A percentile compares a stretch with the other conserved stretches of the same genome.
Conservation (phyloP, 805 yeast genomes). For the Scheffersomyces coipomensis region DNA sequence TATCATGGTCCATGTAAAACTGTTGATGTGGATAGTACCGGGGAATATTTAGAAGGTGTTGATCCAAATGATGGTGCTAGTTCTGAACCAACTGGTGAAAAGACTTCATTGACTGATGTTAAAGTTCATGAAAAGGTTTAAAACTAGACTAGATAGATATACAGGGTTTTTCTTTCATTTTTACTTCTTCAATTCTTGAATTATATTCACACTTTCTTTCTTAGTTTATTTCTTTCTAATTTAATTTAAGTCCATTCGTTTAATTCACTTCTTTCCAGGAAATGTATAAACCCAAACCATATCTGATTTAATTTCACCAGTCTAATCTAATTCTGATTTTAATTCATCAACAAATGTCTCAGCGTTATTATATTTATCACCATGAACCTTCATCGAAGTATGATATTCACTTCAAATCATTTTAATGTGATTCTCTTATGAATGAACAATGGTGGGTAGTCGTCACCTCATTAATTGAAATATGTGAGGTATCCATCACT, state of each 20-base stretch:
- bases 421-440: slow-evolving; percentile 13
- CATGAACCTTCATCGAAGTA: slow-evolving; percentile 33
- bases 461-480: background rate
- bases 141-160: no score
- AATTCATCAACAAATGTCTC: slow-evolving; percentile 47
- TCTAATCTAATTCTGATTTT: slow-evolving; percentile 44
- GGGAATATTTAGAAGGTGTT: background rate
- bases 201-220: no score
- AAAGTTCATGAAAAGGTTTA: background rate
- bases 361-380: slow-evolving; percentile 42
- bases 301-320: slow-evolving; percentile 36
- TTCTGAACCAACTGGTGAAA: background rate
- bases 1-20: slow-evolving; percentile 31
- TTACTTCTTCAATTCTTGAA: no score
- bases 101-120: background rate
- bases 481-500: slow-evolving; percentile 13
- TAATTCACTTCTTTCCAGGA: slow-evolving; percentile 29
- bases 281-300: slow-evolving; percentile 55
- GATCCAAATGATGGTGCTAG: background rate
- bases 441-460: slow-evolving; percentile 7
- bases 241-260: no score
- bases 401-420: slow-evolving; percentile 36
- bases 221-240: no score
- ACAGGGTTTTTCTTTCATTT: no score
- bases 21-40: slow-evolving; percentile 13